phyloP scores from a whole-genome alignment of 257 asterid genomes.

The Echites panduratus region DNA sequence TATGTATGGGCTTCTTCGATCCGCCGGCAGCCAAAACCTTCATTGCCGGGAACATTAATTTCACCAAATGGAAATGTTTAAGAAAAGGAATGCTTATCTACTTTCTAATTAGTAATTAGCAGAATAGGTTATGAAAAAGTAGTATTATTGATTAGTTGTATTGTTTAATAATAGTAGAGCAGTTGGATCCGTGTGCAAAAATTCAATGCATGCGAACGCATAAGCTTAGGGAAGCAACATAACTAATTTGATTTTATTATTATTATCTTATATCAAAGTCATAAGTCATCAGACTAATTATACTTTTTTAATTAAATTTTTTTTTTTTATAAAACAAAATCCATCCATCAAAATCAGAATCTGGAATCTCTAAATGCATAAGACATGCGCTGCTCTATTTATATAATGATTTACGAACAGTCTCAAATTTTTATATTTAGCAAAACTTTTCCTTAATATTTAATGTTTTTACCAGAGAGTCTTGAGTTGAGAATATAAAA shows the following conservation, averaged over 20 bases:
- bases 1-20: no score
- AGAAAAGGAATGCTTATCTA: no score
- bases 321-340: not conserved
- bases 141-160: no score
- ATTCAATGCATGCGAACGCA: not conserved
- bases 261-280: no score
- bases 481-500: not conserved
- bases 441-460: not conserved
- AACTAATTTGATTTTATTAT: conserved; percentile 7
- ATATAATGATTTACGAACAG: not conserved
- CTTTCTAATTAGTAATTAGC: no score
- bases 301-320: no score
- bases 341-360: conserved; percentile 2
- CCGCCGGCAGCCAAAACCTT: no score
- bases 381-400: conserved; percentile 5
- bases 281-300: not conserved
- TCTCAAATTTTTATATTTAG: not conserved
- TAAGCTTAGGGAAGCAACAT: not conserved
- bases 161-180: not conserved
- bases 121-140: no score
- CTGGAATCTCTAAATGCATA: not conserved
- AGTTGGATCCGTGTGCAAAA: not conserved
- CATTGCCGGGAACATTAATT: no score
- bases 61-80: no score
- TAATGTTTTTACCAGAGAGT: not conserved